Evolutionary conservation across 805 yeast genomes (phyloP).

Genomic region (Metschnikowia cerradonensis): DNA sequence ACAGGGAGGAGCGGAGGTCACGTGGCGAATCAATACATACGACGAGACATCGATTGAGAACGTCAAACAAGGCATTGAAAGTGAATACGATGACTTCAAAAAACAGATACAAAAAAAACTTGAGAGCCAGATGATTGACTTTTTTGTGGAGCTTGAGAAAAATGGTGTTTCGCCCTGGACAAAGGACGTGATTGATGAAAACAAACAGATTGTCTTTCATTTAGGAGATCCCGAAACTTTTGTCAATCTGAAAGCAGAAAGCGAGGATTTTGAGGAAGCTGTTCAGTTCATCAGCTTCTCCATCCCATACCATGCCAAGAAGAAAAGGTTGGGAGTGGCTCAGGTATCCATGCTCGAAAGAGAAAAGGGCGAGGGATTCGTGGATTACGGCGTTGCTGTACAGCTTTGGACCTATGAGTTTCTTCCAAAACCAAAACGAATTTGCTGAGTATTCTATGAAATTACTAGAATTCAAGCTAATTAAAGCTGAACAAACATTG

Average conservation of each 20-base stretch:
- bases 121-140: constrained; percentile 26
- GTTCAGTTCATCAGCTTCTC: constrained; percentile 32
- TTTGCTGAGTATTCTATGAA: neutral
- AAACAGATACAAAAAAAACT: constrained; percentile 24
- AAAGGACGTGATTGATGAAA: constrained; percentile 24
- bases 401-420: constrained; percentile 14
- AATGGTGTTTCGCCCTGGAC: neutral
- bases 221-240: constrained; percentile 17
- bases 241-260: constrained; percentile 19
- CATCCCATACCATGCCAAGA: constrained; percentile 24
- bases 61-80: constrained; percentile 34
- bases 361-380: constrained; percentile 8
- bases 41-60: constrained; percentile 30
- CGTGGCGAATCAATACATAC: constrained; percentile 21
- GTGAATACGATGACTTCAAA: constrained; percentile 34
- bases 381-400: constrained; percentile 8
- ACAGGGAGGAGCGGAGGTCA: neutral
- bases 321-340: constrained; percentile 28
- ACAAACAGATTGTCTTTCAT: constrained; percentile 31
- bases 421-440: constrained; percentile 4
- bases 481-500: too few relatives aligned
- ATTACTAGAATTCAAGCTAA: too few relatives aligned
- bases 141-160: constrained; percentile 18
- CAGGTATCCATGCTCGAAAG: constrained; percentile 28
- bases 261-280: constrained; percentile 1